A percentile compares a stretch with the other conserved stretches of the same genome.
Conservation (phyloP, 768 basidiomycete genomes). For the Tubosaeta sp. region DNA sequence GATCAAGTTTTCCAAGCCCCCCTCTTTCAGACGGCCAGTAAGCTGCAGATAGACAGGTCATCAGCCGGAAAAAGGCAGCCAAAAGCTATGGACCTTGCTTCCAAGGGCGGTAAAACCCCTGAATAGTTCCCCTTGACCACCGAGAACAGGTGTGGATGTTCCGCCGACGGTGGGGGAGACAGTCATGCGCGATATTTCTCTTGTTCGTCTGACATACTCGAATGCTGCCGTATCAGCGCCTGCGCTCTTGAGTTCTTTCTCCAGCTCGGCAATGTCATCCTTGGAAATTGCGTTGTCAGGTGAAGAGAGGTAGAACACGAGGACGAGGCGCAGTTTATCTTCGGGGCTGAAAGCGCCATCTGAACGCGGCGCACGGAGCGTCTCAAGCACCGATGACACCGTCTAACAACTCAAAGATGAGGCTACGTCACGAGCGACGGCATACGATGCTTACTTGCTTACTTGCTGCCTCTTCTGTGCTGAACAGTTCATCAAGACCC, state of each 20-base stretch:
- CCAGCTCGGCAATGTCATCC: slow-evolving; percentile 85
- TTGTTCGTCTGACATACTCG: slow-evolving; percentile 86
- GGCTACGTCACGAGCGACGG: not conserved
- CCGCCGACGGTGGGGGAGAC: slow-evolving; percentile 59
- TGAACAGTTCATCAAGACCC: slow-evolving; percentile 95
- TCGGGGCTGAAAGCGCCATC: slow-evolving; percentile 62
- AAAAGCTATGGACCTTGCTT: slow-evolving; percentile 59
- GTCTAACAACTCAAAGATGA: slow-evolving; percentile 41
- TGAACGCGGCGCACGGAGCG: slow-evolving; percentile 68
- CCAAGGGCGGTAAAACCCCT: slow-evolving; percentile 91
- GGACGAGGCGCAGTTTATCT: slow-evolving; percentile 90
- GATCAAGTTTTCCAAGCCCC: slow-evolving; percentile 94
- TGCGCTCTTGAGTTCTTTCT: slow-evolving; percentile 77
- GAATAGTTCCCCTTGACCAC: slow-evolving; percentile 81
- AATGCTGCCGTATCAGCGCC: slow-evolving; percentile 82
- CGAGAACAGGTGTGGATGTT: slow-evolving; percentile 62
- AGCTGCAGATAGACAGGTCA: slow-evolving; percentile 47
- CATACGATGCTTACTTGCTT: slow-evolving; percentile 58
- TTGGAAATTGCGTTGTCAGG: slow-evolving; percentile 77
- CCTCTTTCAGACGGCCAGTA: slow-evolving; percentile 89
- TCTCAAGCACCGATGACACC: slow-evolving; percentile 76
- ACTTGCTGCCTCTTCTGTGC: slow-evolving; percentile 84
- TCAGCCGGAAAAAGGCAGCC: not conserved
- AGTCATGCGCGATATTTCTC: slow-evolving; percentile 93
- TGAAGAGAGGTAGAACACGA: slow-evolving; percentile 92